Conservation (phyloP, 208 protist species). For the Acanthamoeba culbertsoni region DNA sequence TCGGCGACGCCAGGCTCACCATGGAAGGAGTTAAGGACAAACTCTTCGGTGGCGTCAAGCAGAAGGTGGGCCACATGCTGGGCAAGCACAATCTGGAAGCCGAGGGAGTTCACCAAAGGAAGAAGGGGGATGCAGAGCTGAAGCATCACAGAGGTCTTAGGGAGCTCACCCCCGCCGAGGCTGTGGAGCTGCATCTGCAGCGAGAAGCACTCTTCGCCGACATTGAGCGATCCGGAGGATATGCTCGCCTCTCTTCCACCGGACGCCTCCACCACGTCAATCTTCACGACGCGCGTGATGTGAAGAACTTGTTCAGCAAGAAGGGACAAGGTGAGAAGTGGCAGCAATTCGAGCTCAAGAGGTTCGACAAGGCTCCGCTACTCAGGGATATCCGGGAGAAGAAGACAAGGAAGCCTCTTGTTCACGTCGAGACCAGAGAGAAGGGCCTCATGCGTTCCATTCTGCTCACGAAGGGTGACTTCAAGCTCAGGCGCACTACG, state of each 20-base stretch:
- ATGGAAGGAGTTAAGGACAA: constrained; percentile 40
- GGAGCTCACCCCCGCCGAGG: neutral
- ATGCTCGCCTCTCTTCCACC: neutral
- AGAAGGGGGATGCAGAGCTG: neutral
- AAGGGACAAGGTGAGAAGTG: neutral
- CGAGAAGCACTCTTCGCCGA: neutral
- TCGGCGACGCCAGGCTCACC: constrained; percentile 2
- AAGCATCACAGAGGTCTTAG: neutral
- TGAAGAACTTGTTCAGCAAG: neutral
- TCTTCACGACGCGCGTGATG: neutral
- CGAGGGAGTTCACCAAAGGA: neutral
- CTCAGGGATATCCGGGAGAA: neutral
- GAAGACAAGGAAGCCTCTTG: neutral
- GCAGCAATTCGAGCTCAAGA: constrained; percentile 27
- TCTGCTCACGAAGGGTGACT: neutral
- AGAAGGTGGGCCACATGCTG: neutral
- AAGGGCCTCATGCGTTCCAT: constrained; percentile 20
- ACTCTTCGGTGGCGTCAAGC: constrained; percentile 26
- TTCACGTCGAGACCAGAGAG: neutral
- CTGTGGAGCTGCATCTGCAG: neutral
- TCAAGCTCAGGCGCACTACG: neutral
- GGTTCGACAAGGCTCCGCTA: neutral
- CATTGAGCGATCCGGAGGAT: neutral
- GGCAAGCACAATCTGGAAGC: neutral
- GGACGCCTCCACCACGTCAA: neutral